phyloP scores from a whole-genome alignment of 2,329 filamentous ascomycete species.

The Fusarium sp. region DNA sequence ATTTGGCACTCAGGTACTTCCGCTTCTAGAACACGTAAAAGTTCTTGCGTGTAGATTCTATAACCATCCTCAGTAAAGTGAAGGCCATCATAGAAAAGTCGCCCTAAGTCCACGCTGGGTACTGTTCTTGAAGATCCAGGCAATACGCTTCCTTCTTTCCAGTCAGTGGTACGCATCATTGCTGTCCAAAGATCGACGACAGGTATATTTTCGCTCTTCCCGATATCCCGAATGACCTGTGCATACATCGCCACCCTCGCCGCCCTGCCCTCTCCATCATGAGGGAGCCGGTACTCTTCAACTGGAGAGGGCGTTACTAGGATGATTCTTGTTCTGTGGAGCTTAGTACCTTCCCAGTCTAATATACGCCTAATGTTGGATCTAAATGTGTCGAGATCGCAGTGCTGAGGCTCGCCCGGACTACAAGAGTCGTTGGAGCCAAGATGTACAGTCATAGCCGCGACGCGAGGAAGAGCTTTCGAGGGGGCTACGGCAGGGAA shows the following conservation, averaged over 20 bases:
- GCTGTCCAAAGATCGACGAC: constrained; percentile 7
- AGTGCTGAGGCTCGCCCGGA: background rate
- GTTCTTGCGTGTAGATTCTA: background rate
- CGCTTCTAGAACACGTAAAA: background rate
- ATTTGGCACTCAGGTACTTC: background rate
- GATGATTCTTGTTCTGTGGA: background rate
- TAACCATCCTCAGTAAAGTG: background rate
- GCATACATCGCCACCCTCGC: background rate
- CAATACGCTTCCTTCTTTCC: background rate
- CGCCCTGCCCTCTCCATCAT: background rate
- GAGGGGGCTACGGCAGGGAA: constrained; percentile 2
- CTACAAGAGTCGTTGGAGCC: constrained; percentile 2
- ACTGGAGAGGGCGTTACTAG: constrained; percentile 2
- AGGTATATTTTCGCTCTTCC: background rate
- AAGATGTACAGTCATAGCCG: constrained; percentile 4
- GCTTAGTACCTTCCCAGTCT: background rate
- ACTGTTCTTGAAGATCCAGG: background rate
- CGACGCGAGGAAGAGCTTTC: background rate
- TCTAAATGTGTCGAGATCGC: background rate
- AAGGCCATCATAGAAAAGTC: constrained; percentile 3
- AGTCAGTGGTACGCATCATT: background rate
- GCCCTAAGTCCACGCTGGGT: background rate
- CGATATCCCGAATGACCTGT: background rate
- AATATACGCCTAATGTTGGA: background rate
- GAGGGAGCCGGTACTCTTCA: constrained; percentile 6